Percentiles rank a stretch among this genome's conserved stretches.
phyloP scores from a whole-genome alignment of 1,284 basidiomycete species.

The Ceratobasidium sp. region DNA sequence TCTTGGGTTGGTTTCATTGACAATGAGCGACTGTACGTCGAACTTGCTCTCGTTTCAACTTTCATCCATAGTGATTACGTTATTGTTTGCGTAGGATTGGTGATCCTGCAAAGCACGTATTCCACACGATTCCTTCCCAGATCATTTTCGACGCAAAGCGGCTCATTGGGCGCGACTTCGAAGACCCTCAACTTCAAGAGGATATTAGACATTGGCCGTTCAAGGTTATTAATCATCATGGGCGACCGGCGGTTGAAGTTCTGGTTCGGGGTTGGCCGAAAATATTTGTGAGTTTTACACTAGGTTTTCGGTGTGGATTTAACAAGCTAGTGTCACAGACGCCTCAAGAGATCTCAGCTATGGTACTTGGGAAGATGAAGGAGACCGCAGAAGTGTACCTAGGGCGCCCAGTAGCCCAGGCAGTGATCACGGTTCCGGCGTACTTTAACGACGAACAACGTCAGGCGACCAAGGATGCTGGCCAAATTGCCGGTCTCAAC shows the following conservation, averaged over 20 bases:
- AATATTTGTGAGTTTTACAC: constrained; percentile 53
- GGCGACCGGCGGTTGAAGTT: constrained; percentile 71
- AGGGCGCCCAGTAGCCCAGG: constrained; percentile 59
- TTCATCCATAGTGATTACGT: background rate
- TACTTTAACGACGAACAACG: constrained; percentile 73
- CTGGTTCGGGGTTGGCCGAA: constrained; percentile 69
- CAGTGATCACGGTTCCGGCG: constrained; percentile 65
- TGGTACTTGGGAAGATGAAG: background rate
- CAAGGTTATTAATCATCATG: constrained; percentile 66
- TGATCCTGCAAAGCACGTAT: background rate
- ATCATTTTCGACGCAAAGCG: constrained; percentile 4
- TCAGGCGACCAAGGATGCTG: constrained; percentile 69
- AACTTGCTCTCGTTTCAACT: no score
- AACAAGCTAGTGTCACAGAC: constrained; percentile 28
- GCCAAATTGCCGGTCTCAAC: constrained; percentile 66
- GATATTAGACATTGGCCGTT: constrained; percentile 62
- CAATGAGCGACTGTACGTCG: constrained; percentile 5
- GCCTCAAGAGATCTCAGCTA: background rate
- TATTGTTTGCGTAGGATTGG: background rate
- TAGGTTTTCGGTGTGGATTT: no score
- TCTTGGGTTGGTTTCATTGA: constrained; percentile 4
- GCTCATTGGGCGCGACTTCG: background rate
- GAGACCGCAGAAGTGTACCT: background rate
- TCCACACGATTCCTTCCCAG: background rate
- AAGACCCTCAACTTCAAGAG: background rate